These are phyloP conservation scores for Dendrostoma leiphaemia DNA, from an alignment of 2,329 filamentous ascomycete genomes.

Conservation along the genomic window DNA sequence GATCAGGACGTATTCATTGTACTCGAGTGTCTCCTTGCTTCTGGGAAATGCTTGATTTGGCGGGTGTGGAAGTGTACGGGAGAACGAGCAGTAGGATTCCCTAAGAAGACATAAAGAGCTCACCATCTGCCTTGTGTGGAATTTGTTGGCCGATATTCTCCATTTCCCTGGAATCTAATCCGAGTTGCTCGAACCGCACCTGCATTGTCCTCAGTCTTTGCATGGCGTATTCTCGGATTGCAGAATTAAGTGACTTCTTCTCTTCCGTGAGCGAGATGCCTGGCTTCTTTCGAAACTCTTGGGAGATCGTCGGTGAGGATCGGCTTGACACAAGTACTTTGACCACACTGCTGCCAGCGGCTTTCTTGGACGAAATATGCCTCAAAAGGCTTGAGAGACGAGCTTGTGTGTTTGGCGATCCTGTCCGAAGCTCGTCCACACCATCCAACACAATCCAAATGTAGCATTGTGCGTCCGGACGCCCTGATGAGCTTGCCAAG, in stretches of 20 bases:
- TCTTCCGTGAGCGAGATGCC: constrained; percentile 27
- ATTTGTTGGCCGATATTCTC: constrained; percentile 20
- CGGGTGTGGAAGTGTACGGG: too few relatives aligned
- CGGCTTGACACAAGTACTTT: constrained; percentile 29
- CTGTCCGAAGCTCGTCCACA: constrained; percentile 22
- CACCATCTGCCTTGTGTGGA: constrained; percentile 27
- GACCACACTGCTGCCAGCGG: constrained; percentile 10
- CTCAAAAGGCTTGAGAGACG: constrained; percentile 19
- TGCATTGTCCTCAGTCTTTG: constrained; percentile 15
- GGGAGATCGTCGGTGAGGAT: constrained; percentile 9
- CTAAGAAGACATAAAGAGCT: too few relatives aligned
- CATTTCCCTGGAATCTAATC: constrained; percentile 16
- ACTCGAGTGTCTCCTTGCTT: too few relatives aligned
- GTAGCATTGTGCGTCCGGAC: constrained; percentile 12
- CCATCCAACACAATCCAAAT: constrained; percentile 30
- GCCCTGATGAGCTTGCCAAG: constrained; percentile 13
- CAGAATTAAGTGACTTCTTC: constrained; percentile 17
- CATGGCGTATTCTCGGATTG: constrained; percentile 23
- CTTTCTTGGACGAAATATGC: constrained; percentile 12
- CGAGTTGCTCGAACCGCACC: constrained; percentile 18
- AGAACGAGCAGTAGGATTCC: too few relatives aligned
- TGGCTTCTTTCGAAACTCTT: constrained; percentile 19
- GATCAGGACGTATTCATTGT: too few relatives aligned
- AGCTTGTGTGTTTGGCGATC: constrained; percentile 19
- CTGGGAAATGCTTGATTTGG: too few relatives aligned